A percentile compares a stretch with the other conserved stretches of the same genome.
Conservation (phyloP, 495 filamentous ascomycete genomes). For the Xylaria grammica region DNA sequence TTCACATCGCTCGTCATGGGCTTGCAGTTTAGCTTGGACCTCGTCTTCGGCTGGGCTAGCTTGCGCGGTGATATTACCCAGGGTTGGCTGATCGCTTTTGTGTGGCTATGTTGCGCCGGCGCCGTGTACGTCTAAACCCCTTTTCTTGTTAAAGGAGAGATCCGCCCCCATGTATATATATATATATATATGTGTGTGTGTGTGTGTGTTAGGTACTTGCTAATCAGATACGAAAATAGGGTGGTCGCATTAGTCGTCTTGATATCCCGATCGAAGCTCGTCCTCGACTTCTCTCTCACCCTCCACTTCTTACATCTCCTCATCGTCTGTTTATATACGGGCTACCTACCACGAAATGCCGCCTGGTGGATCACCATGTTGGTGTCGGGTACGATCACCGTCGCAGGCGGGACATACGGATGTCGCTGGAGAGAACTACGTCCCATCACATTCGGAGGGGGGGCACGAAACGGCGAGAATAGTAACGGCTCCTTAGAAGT, state of each 20-base stretch:
- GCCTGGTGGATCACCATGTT: conserved; percentile 90
- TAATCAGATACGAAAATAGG: conserved; percentile 45
- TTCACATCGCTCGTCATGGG: conserved; percentile 91
- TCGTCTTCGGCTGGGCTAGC: conserved; percentile 81
- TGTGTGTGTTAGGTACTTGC: conserved; percentile 6
- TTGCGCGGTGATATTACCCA: conserved; percentile 87
- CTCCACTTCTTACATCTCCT: conserved; percentile 87
- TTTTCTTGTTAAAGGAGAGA: too few relatives aligned
- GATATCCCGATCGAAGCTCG: conserved; percentile 84
- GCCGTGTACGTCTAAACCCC: conserved; percentile 67
- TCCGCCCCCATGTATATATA: neutral
- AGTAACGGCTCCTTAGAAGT: conserved; percentile 23
- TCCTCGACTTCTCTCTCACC: conserved; percentile 91
- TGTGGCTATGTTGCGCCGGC: conserved; percentile 81
- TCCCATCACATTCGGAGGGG: conserved; percentile 86
- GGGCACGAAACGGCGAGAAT: conserved; percentile 25
- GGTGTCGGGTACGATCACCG: conserved; percentile 71
- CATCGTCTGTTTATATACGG: conserved; percentile 75
- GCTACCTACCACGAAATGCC: conserved; percentile 69
- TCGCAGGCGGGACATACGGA: conserved; percentile 79
- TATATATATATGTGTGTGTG: neutral
- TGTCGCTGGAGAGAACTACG: conserved; percentile 88
- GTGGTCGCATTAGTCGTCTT: conserved; percentile 79
- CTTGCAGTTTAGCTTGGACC: conserved; percentile 66
- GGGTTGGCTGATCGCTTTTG: conserved; percentile 88